Base-by-base conservation (phyloP, 169 alveolate genomes). In the Babesia ovis region DNA sequence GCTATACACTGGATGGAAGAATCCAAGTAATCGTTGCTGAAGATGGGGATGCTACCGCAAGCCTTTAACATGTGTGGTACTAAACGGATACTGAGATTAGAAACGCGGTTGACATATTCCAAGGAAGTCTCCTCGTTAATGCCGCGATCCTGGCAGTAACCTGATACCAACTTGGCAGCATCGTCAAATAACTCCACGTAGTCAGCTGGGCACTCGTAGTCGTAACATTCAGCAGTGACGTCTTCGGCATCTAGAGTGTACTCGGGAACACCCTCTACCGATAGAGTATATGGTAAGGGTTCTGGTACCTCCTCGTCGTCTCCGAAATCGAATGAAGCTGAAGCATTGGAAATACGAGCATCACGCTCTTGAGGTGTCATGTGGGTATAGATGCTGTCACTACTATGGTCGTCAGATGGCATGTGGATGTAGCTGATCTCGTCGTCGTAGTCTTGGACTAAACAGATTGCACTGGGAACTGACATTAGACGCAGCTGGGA, bases 41-140 rank as follows among this genome's bases (percentile, higher is more conserved):
- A 51, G 11, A 79, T 41, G 20, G 87, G 87, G 14, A 70, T 43
- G 23, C 46, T 69, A 16, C 16, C 67, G 11, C 42, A n/a, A 16
- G 39, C 60, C 42, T 70, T 79, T 14, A 79, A 27, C 18, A 79
- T 37, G 34, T 61, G 73, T 14, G 87, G 87, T 1, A 79, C 60
- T 53, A 79, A 32, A 16, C 87, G 56, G 48, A n/a, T 69, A 27
- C 41, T 79, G 43, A 79, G 57, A 41, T 56, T 81, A 3, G 41
- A 29, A 12, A 79, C 59, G 23, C 87, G 48, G 22, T 41, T 58
- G 18, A 79, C 72, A 25, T 61, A 79, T 3, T 59, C 83, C 29
- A 42, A 8, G 2, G 68, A 20, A 18, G 31, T 50, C 42, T 72
- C 75, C 46, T 57, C 73, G 31, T 31, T 59, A 3, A 53, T 72